These are phyloP conservation scores for Blastocystis sp. DNA, from an alignment of 352 stramenopile species.

Conservation along the genomic window DNA sequence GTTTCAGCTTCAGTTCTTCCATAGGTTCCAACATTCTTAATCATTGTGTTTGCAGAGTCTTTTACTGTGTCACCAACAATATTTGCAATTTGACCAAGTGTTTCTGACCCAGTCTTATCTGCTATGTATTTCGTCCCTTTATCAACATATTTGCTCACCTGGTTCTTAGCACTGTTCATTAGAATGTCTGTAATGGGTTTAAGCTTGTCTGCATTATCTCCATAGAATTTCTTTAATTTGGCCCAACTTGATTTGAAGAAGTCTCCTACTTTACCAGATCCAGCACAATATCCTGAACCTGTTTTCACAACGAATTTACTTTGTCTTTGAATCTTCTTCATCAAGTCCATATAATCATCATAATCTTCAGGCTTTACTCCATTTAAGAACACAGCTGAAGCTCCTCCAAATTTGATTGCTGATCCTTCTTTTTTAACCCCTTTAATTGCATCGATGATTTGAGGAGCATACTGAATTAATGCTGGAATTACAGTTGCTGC, in stretches of 20 bases:
- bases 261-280: neutral
- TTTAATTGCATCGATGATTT: neutral
- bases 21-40: no score
- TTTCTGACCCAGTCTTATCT: no score
- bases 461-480: neutral
- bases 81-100: no score
- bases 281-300: neutral
- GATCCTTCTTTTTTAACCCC: neutral
- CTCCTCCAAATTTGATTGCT: neutral
- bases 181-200: neutral
- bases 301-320: neutral
- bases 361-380: neutral
- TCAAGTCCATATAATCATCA: neutral
- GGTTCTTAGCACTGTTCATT: neutral
- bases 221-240: neutral
- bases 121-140: no score
- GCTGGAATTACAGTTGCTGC: neutral
- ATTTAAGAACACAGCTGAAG: neutral
- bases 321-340: neutral
- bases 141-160: no score
- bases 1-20: no score
- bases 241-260: neutral
- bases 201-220: neutral
- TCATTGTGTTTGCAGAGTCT: no score
- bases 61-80: no score